Percentiles rank a stretch among this genome's conserved stretches.
These are phyloP conservation scores for Xylariaceae sp. DNA, from an alignment of 2,329 filamentous ascomycete genomes.

Conservation along the genomic window DNA sequence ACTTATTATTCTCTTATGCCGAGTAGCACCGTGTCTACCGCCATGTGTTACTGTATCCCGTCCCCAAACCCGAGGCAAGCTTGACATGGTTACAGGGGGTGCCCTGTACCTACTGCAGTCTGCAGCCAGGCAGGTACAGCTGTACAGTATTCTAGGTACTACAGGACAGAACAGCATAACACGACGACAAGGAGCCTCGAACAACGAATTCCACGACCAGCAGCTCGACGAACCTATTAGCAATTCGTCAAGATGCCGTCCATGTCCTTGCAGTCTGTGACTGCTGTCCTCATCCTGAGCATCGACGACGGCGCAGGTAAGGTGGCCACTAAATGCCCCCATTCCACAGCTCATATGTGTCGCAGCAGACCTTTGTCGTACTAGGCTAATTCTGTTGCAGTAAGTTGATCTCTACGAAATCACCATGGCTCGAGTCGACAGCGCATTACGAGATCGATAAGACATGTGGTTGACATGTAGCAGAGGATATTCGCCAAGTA, in stretches of 20 bases:
- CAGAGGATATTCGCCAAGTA: conserved; percentile 75
- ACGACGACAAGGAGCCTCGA: no score
- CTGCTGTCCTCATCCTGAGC: conserved; percentile 72
- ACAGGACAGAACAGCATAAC: no score
- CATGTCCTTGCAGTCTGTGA: conserved; percentile 70
- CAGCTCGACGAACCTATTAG: conserved; percentile 2
- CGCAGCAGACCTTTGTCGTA: conserved; percentile 2
- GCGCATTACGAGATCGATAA: background rate
- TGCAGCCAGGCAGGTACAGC: no score
- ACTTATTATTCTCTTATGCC: no score
- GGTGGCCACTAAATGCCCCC: conserved; percentile 4
- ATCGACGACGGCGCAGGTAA: conserved; percentile 73
- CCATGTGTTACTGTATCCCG: no score
- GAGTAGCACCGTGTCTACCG: no score
- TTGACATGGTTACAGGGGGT: no score
- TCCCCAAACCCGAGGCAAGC: background rate
- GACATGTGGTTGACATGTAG: conserved; percentile 3
- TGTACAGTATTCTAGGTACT: background rate
- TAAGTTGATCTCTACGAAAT: conserved; percentile 2
- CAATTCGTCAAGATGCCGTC: conserved; percentile 53
- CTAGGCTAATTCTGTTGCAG: conserved; percentile 11
- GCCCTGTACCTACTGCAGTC: no score
- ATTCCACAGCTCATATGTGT: background rate
- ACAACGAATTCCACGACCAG: background rate
- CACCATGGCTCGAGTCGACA: background rate